These are phyloP conservation scores for Malassezia arunalokei DNA, from an alignment of 1,284 basidiomycete species.

Conservation along the genomic window DNA sequence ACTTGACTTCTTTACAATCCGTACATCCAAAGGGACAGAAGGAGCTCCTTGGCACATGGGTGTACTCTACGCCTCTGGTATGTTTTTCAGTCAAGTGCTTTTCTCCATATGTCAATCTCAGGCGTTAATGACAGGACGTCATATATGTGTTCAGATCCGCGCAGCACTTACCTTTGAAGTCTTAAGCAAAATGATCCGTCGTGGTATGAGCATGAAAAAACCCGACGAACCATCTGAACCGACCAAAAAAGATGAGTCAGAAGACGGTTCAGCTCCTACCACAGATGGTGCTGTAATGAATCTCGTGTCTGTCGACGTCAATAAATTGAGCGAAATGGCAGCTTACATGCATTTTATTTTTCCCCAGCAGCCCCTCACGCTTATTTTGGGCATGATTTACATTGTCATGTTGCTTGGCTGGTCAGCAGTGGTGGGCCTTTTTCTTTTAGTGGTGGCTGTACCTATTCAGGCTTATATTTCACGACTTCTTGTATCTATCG, in stretches of 20 bases:
- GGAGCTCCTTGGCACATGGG: slow-evolving; percentile 49
- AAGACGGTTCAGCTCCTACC: slow-evolving; percentile 22
- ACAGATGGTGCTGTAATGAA: slow-evolving; percentile 52
- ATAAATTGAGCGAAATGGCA: slow-evolving; percentile 37
- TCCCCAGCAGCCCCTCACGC: slow-evolving; percentile 50
- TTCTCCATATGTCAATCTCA: slow-evolving; percentile 48
- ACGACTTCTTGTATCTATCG: slow-evolving; percentile 49
- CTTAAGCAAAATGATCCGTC: slow-evolving; percentile 52
- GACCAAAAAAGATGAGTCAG: slow-evolving; percentile 1
- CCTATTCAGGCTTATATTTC: slow-evolving; percentile 46
- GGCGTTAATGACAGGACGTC: slow-evolving; percentile 50
- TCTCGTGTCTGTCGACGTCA: slow-evolving; percentile 52
- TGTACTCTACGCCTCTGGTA: slow-evolving; percentile 50
- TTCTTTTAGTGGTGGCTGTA: slow-evolving; percentile 36
- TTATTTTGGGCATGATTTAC: slow-evolving; percentile 49
- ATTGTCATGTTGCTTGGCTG: slow-evolving; percentile 51
- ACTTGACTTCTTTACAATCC: slow-evolving; percentile 48
- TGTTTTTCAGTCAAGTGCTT: slow-evolving; percentile 49
- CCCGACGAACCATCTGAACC: slow-evolving; percentile 16
- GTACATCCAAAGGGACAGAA: slow-evolving; percentile 10
- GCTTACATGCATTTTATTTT: slow-evolving; percentile 47
- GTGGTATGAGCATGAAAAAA: slow-evolving; percentile 47
- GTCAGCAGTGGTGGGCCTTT: slow-evolving; percentile 47
- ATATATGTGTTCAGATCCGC: slow-evolving; percentile 47
- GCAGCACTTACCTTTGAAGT: slow-evolving; percentile 52